phyloP scores from a whole-genome alignment of 2,329 filamentous ascomycete genomes.

The Emergomyces orientalis region DNA sequence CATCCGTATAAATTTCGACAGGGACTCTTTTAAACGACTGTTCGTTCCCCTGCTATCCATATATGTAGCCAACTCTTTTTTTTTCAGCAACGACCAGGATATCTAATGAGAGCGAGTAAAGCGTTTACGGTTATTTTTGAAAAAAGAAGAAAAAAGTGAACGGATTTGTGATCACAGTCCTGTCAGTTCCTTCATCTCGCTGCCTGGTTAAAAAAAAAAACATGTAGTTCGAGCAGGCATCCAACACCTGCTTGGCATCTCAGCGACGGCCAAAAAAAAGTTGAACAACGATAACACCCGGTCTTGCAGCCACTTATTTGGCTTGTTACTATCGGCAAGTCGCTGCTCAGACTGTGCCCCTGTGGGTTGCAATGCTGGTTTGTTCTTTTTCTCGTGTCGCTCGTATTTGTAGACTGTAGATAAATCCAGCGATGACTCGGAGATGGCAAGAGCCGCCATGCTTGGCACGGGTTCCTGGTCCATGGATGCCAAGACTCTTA shows the following conservation, averaged over 20 bases:
- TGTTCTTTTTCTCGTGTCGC: background rate
- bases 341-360: background rate
- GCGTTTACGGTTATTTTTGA: background rate
- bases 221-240: background rate
- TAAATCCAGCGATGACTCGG: no score
- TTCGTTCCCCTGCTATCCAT: background rate
- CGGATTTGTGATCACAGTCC: background rate
- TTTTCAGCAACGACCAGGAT: background rate
- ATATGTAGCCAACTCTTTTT: background rate
- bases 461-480: no score
- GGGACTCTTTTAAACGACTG: background rate
- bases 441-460: no score
- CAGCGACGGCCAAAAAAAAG: background rate
- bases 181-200: background rate
- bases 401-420: background rate
- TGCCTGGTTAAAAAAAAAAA: background rate
- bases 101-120: background rate
- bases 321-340: background rate
- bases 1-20: background rate
- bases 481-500: no score
- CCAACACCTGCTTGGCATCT: background rate
- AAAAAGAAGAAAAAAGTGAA: background rate
- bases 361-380: background rate
- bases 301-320: background rate
- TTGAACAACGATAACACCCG: background rate